These are phyloP conservation scores for Austroboletus eburneus DNA, from an alignment of 768 basidiomycete species.

Conservation along the genomic window DNA sequence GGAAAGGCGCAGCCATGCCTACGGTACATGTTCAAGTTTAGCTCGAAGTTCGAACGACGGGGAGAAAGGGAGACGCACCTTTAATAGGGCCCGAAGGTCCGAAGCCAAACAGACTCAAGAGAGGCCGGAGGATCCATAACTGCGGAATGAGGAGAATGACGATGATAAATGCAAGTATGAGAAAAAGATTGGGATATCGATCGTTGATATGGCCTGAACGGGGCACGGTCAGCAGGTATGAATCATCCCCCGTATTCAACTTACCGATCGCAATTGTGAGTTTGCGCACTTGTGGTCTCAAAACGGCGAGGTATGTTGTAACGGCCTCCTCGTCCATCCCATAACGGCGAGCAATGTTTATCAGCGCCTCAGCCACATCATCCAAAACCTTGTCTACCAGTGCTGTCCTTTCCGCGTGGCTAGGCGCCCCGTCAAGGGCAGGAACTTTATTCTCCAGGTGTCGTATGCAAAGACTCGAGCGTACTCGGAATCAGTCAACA, in stretches of 20 bases:
- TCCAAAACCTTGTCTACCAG: constrained; percentile 8
- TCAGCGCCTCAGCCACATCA: constrained; percentile 1
- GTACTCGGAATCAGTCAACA: too few relatives aligned
- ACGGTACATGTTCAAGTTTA: background rate
- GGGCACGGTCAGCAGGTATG: background rate
- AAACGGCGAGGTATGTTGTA: background rate
- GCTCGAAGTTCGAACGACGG: background rate
- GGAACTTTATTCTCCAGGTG: constrained; percentile 5
- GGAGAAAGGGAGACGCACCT: constrained; percentile 1
- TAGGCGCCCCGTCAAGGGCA: background rate
- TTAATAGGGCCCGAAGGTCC: constrained; percentile 11
- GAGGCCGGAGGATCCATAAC: constrained; percentile 11
- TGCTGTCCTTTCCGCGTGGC: constrained; percentile 1
- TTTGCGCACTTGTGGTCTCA: constrained; percentile 6
- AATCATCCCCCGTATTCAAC: background rate
- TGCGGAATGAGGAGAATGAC: constrained; percentile 7
- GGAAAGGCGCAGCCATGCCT: constrained; percentile 15
- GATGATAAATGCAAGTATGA: constrained; percentile 2
- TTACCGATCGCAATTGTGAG: constrained; percentile 11
- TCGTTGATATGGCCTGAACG: constrained; percentile 11
- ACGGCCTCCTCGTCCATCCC: constrained; percentile 8
- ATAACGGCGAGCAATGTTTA: background rate
- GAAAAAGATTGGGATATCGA: constrained; percentile 3
- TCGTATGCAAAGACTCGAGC: too few relatives aligned
- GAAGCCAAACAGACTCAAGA: constrained; percentile 14